These are phyloP conservation scores for Neolentinus lepideus DNA, from an alignment of 1,284 basidiomycete species.

Conservation along the genomic window DNA sequence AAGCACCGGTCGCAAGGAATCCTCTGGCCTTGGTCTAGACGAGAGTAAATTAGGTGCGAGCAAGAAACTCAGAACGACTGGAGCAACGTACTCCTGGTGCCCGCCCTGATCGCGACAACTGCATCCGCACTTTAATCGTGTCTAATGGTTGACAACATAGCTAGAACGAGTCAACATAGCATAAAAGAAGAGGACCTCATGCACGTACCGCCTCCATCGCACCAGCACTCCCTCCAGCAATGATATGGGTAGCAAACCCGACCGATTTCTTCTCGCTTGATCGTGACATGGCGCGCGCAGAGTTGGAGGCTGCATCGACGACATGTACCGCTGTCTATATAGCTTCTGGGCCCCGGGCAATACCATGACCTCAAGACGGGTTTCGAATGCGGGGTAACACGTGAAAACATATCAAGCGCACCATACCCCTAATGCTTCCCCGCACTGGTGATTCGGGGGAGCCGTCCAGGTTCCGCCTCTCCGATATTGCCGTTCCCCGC, in stretches of 20 bases:
- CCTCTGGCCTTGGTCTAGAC: conserved; percentile 84
- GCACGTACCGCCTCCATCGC: conserved; percentile 81
- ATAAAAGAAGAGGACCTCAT: neutral
- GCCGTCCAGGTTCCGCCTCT: neutral
- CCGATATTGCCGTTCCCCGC: neutral
- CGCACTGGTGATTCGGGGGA: neutral
- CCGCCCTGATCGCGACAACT: conserved; percentile 79
- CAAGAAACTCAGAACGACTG: conserved; percentile 1
- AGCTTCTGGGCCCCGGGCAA: neutral
- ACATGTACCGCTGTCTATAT: neutral
- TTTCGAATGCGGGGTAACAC: neutral
- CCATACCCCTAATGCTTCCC: neutral
- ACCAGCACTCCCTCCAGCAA: conserved; percentile 88
- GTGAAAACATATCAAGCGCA: neutral
- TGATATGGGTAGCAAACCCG: conserved; percentile 84
- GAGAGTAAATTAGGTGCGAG: neutral
- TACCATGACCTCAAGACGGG: neutral
- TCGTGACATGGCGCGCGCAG: conserved; percentile 41
- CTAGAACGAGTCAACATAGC: conserved; percentile 27
- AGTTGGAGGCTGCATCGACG: neutral
- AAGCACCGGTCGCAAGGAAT: conserved; percentile 87
- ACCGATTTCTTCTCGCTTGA: conserved; percentile 62
- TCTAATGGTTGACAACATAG: conserved; percentile 82
- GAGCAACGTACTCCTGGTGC: conserved; percentile 67
- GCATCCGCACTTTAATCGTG: conserved; percentile 99